phyloP scores from a whole-genome alignment of 2,329 filamentous ascomycete genomes.

The Botrytis paeoniae region DNA sequence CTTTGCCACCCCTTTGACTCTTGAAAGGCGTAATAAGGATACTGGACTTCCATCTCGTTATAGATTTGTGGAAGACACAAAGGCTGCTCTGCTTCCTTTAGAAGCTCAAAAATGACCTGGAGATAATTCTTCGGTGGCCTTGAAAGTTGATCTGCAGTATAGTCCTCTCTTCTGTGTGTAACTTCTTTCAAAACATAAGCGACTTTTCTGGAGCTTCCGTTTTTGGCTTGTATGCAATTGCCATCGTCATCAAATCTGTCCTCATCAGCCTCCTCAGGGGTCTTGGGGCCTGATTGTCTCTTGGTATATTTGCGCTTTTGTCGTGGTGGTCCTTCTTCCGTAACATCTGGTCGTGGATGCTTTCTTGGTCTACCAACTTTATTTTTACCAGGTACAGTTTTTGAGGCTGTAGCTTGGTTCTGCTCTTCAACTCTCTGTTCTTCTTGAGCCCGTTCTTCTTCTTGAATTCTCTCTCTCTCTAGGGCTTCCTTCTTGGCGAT shows the following conservation, averaged over 20 bases:
- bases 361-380: constrained; percentile 65
- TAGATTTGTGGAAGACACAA: constrained; percentile 61
- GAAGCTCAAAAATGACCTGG: constrained; percentile 54
- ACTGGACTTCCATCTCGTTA: constrained; percentile 54
- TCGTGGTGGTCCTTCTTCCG: constrained; percentile 48
- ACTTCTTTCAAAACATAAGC: constrained; percentile 49
- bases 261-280: constrained; percentile 48
- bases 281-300: constrained; percentile 50
- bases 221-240: constrained; percentile 11
- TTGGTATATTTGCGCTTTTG: constrained; percentile 68
- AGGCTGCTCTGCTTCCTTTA: constrained; percentile 47
- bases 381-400: constrained; percentile 45
- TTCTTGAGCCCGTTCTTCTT: constrained; percentile 50
- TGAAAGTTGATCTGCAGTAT: constrained; percentile 71
- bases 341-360: constrained; percentile 54
- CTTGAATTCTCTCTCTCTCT: constrained; percentile 52
- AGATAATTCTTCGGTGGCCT: constrained; percentile 61
- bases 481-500: constrained; percentile 55
- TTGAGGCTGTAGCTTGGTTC: constrained; percentile 48
- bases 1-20: constrained; percentile 58
- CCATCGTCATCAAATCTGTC: constrained; percentile 25
- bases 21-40: constrained; percentile 56
- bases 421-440: constrained; percentile 38
- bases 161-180: constrained; percentile 50
- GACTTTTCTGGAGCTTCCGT: constrained; percentile 38